Evolutionary conservation across 2,329 filamentous ascomycete genomes (phyloP), one percentile per base, ranked within the genome.

Genomic region (Sporothrix phasma): DNA sequence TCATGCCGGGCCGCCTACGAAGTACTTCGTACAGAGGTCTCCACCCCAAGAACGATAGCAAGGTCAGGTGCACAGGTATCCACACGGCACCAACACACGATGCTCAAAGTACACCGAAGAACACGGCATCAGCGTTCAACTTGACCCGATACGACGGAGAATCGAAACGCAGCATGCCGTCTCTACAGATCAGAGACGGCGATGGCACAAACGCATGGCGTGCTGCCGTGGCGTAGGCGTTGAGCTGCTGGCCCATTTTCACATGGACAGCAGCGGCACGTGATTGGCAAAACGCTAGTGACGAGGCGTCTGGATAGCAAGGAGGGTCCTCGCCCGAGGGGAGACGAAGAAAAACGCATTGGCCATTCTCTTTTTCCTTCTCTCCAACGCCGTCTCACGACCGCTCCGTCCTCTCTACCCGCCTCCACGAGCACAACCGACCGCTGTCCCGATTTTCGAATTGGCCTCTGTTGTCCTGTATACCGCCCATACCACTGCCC

Each of bases 1-100:
- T 43, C 37, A 29, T 19, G 46, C 41, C 47, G 61, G 51, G 49
- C 61, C 61, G 61, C 51, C 37, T 53, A 37, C 37, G 47, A 29
- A 24, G 47, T 62, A 37, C 43, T 47, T 37, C 37, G 47, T 43
- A n/a, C 10, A n/a, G n/a, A n/a, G n/a, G 39, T 62, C 61, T 54
- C 61, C 61, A 45, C 61, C 22, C 11, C 3, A 15, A 26, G 13
- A 34, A 43, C 58, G 31, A 31, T 37, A 37, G 31, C 11, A 54
- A 24, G 47, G 51, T 39, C 31, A 54, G n/a, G 51, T 54, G 51
- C 51, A 24, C 51, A 54, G n/a, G 51, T 37, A 37, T 54, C 31
- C 51, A 54, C 51, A 24, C 11, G 37, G 31, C 51, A 54, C 22
- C 51, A 39, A 22, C 51, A 39, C 51, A n/a, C n/a, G n/a, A n/a